Base-by-base conservation (phyloP, 2,329 filamentous ascomycete species). In the Penicillium psychrosexuale region DNA sequence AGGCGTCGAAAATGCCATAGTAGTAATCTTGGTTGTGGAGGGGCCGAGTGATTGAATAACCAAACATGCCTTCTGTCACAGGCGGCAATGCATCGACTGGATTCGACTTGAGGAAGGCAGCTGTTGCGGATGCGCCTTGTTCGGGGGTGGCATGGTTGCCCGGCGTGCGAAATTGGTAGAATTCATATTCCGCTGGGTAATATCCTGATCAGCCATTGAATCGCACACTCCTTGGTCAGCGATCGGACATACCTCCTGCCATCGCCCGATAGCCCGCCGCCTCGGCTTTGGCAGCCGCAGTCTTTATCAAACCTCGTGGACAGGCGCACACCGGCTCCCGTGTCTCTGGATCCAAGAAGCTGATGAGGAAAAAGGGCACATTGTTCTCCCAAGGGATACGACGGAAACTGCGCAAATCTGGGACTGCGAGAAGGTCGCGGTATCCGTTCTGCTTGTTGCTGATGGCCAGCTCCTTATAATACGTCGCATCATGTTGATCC, bases 401-500 rank as follows among this genome's bases (percentile, higher is more conserved):
- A 43, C 92, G 82, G 73, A 88, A 96, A 59, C 82, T 89, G 56
- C 75, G 78, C 37, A 96, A 77, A 69, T 97, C 91, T 0, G 91
- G 87, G 36, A 93, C 78, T 13, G 92, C 91, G 47, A 96, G 82
- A 40, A 96, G 77, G 72, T 96, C 92, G 61, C 87, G 84, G 74
- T 96, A 96, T 40, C 91, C 91, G 71, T 96, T 96, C 67, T 90
- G 87, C 63, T 89, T 89, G 76, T 96, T 96, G 75, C 90, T 94
- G 72, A 96, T 88, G 67, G 84, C 83, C 60, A 96, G 83, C 75
- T 96, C 91, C 65, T 82, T 85, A 71, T 90, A 87, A 73, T 96
- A 97, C 11, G 90, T 95, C 77, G 85, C 82, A 69, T 97, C 92
- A 74, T 97, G 91, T 90, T 96, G 96, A 75, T 97, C 91, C 92